Evolutionary conservation across 306 rosid genomes (phyloP).

Genomic region (Castanea mollissima): DNA sequence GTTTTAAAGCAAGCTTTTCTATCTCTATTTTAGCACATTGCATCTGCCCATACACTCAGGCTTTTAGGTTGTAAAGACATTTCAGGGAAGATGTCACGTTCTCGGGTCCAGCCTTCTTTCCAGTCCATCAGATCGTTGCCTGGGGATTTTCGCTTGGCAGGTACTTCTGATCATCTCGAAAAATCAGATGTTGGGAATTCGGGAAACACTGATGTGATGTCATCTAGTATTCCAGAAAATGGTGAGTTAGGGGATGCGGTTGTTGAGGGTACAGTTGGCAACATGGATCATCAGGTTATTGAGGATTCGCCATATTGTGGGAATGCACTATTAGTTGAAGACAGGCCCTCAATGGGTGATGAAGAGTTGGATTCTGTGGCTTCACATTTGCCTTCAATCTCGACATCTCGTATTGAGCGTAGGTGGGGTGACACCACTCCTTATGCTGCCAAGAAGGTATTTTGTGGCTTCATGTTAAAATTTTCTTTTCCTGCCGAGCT

Average conservation of each 20-base stretch:
- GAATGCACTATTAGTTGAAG: slow-evolving; percentile 38
- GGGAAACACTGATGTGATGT: slow-evolving; percentile 32
- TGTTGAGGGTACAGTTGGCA: slow-evolving; percentile 33
- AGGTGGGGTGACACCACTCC: slow-evolving; percentile 84
- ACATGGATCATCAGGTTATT: slow-evolving; percentile 49
- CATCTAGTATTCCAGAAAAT: slow-evolving; percentile 50
- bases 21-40: slow-evolving; percentile 30
- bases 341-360: slow-evolving; percentile 45
- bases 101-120: slow-evolving; percentile 45
- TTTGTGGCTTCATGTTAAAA: slow-evolving; percentile 17
- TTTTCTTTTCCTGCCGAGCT: slow-evolving; percentile 16
- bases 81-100: slow-evolving; percentile 57
- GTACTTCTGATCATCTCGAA: slow-evolving; percentile 34
- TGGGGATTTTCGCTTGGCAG: slow-evolving; percentile 49
- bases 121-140: slow-evolving; percentile 73
- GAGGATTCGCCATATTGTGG: slow-evolving; percentile 83
- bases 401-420: slow-evolving; percentile 54
- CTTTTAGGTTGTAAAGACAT: slow-evolving; percentile 39
- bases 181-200: slow-evolving; percentile 33
- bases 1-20: slow-evolving; percentile 38
- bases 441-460: slow-evolving; percentile 85
- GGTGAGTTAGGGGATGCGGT: slow-evolving; percentile 41
- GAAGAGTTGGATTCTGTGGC: slow-evolving; percentile 59
- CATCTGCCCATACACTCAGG: slow-evolving; percentile 27
- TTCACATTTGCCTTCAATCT: slow-evolving; percentile 50